Percentiles rank a stretch among this genome's conserved stretches.
Evolutionary conservation across 768 basidiomycete species (phyloP).

Genomic region (Hortiboletus flavorubellus): DNA sequence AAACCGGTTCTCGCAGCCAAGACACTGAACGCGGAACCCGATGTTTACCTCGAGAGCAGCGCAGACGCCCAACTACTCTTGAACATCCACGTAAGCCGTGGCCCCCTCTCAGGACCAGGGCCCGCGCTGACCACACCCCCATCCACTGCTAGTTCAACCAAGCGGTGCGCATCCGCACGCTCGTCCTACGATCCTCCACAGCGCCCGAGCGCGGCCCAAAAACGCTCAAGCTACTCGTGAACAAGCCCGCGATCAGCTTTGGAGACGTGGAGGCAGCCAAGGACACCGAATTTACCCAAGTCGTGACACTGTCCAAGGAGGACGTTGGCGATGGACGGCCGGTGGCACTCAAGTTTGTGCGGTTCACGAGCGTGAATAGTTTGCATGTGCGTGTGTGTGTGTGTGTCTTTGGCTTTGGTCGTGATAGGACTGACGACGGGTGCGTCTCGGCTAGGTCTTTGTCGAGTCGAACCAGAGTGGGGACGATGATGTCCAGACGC

Average conservation of each 20-base stretch:
- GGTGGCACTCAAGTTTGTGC: slow-evolving; percentile 57
- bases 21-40: slow-evolving; percentile 40
- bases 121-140: no score
- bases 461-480: slow-evolving; percentile 63
- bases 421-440: not conserved
- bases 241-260: slow-evolving; percentile 59
- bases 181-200: slow-evolving; percentile 45
- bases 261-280: slow-evolving; percentile 56
- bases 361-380: slow-evolving; percentile 66
- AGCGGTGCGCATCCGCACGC: slow-evolving; percentile 57
- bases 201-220: slow-evolving; percentile 49
- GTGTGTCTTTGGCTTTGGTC: no score
- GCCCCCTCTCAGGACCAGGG: not conserved
- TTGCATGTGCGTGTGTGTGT: slow-evolving; percentile 45
- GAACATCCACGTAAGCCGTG: slow-evolving; percentile 54
- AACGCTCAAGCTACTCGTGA: slow-evolving; percentile 58
- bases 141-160: slow-evolving; percentile 56
- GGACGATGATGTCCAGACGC: slow-evolving; percentile 49
- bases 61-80: slow-evolving; percentile 71
- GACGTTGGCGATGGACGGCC: slow-evolving; percentile 43
- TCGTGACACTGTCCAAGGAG: slow-evolving; percentile 48
- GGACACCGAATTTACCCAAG: slow-evolving; percentile 53
- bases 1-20: slow-evolving; percentile 47
- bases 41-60: slow-evolving; percentile 58
- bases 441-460: slow-evolving; percentile 48